A percentile compares a stretch with the other conserved stretches of the same genome.
Evolutionary conservation across 331 rosid species (phyloP).

Genomic region (Rosa hybrid): DNA sequence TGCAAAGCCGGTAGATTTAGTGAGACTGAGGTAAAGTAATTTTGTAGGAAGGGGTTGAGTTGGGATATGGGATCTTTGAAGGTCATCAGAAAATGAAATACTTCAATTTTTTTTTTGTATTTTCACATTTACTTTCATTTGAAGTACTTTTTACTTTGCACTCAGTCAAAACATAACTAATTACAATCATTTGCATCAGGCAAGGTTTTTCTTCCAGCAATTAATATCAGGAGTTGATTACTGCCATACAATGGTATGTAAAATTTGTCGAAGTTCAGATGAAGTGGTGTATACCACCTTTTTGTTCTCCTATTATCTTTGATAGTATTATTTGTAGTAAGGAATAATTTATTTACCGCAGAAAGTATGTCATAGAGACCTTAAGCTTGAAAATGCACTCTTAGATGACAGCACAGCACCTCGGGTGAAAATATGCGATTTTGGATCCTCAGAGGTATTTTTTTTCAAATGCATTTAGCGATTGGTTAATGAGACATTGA

Average conservation of each 20-base stretch:
- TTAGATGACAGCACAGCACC: constrained; percentile 81
- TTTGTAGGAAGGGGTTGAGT: not conserved
- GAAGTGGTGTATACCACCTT: not conserved
- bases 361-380: constrained; percentile 88
- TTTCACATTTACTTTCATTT: not conserved
- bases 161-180: not conserved
- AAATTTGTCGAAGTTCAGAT: not conserved
- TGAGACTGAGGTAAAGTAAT: constrained; percentile 74
- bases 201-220: constrained; percentile 91
- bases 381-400: constrained; percentile 86
- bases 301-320: not conserved
- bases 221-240: constrained; percentile 81
- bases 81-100: not conserved
- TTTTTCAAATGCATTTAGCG: not conserved
- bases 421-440: constrained; percentile 79
- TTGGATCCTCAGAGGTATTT: constrained; percentile 80
- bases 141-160: not conserved
- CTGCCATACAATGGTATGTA: constrained; percentile 74
- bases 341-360: constrained; percentile 31
- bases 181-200: constrained; percentile 45
- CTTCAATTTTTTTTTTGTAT: not conserved
- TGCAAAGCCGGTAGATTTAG: constrained; percentile 74
- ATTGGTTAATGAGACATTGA: constrained; percentile 22
- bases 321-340: constrained; percentile 12
- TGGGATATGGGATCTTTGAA: not conserved